Percentiles rank a stretch among this genome's conserved stretches.
These are phyloP conservation scores for Lanzia echinophila DNA, from an alignment of 2,329 filamentous ascomycete species.

Conservation along the genomic window DNA sequence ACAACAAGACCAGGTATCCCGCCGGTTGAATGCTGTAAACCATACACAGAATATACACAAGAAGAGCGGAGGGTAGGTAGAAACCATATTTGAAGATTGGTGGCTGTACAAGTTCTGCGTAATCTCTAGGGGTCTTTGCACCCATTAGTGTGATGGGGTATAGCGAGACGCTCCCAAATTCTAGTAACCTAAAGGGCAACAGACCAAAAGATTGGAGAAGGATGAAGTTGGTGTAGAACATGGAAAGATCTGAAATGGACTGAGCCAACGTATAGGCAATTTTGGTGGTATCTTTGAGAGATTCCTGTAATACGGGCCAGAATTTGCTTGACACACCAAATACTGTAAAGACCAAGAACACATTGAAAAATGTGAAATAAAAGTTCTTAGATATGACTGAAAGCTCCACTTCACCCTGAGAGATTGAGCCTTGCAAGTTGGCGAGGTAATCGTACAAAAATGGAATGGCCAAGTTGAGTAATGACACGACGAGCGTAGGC, in stretches of 20 bases:
- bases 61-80: slow-evolving; percentile 83
- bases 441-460: slow-evolving; percentile 93
- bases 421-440: slow-evolving; percentile 89
- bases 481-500: slow-evolving; percentile 75
- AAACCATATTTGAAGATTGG: slow-evolving; percentile 93
- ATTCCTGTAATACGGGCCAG: slow-evolving; percentile 62
- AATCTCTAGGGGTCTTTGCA: slow-evolving; percentile 85
- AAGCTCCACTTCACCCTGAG: slow-evolving; percentile 86
- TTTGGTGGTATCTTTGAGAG: slow-evolving; percentile 69
- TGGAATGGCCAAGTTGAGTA: slow-evolving; percentile 84
- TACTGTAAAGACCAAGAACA: slow-evolving; percentile 90
- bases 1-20: slow-evolving; percentile 74
- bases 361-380: slow-evolving; percentile 99
- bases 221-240: slow-evolving; percentile 91
- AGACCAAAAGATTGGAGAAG: slow-evolving; percentile 90
- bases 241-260: slow-evolving; percentile 66
- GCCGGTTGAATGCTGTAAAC: slow-evolving; percentile 83
- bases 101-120: slow-evolving; percentile 72
- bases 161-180: slow-evolving; percentile 77
- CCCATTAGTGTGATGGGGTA: slow-evolving; percentile 74
- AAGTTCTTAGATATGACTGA: slow-evolving; percentile 98
- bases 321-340: slow-evolving; percentile 76
- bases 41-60: slow-evolving; percentile 91
- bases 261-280: slow-evolving; percentile 70
- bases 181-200: slow-evolving; percentile 84